Base-by-base conservation (phyloP, 805 yeast genomes). In the Lipomyces kockii region DNA sequence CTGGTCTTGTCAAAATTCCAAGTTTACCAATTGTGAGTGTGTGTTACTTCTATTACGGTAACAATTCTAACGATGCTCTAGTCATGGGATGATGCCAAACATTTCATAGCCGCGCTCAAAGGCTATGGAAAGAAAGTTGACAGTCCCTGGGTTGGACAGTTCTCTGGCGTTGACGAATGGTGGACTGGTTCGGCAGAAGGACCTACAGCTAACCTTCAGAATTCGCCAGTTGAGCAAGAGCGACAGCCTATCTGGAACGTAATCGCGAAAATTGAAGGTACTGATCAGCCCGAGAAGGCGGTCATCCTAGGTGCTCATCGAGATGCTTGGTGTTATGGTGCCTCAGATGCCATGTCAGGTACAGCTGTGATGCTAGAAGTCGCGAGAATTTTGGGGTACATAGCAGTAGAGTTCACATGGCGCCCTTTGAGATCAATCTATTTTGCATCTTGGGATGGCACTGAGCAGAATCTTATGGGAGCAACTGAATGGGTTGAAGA, bases 301-400 rank as follows among this genome's bases (percentile, higher is more conserved):
- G 82, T 89, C 59, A 76, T 90, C 49, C 76, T 89, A 62, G 95
- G 95, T 43, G 89, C 89, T 75, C 95, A 89, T 75, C 84, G 92
- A 61, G 95, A 90, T 76, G 87, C 94, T 2, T 90, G 93, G 94
- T 85, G 88, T 66, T 85, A 90, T 60, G 91, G 91, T n/a, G 92
- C 93, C 0, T 88, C 86, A 29, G 95, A 90, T 77, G 92, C 95
- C 43, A 89, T 89, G 77, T 84, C 89, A 22, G 94, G 94, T 0
- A 83, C 90, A 14, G 87, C 92, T 0, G 85, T 82, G 0, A 70
- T 88, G 71, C 77, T 89, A 51, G 94, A 89, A 75, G 78, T 89
- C 52, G 87, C 88, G 6, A 80, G 91, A 61, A 87, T 85, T 0
- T 79, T 89, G 46, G 83, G 85, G 27, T 60, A 43, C 22, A 83